Evolutionary conservation across 495 filamentous ascomycete genomes (phyloP).

Genomic region (Aspergillus taichungensis): DNA sequence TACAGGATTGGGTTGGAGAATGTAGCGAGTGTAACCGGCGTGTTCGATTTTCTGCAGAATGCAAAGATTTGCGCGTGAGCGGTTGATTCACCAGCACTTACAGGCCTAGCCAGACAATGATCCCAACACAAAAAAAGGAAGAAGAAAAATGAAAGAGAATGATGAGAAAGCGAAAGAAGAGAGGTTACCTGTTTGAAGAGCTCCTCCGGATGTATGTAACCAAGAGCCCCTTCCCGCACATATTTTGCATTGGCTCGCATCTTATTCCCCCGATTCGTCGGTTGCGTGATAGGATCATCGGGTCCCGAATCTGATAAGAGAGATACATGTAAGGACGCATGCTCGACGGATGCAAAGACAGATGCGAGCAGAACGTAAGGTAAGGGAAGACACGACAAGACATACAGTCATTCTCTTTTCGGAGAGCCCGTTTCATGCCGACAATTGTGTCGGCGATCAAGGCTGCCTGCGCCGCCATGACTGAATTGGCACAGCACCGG

Average conservation of each 20-base stretch:
- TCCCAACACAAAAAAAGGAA: too few relatives aligned
- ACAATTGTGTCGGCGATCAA: constrained; percentile 65
- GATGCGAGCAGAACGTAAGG: not conserved
- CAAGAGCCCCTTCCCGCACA: constrained; percentile 67
- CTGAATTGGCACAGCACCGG: constrained; percentile 11
- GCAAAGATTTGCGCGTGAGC: not conserved
- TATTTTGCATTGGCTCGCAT: constrained; percentile 74
- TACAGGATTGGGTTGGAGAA: constrained; percentile 66
- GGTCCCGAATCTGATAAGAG: constrained; percentile 63
- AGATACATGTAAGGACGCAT: constrained; percentile 5
- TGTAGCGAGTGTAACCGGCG: constrained; percentile 73
- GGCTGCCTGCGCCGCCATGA: constrained; percentile 64
- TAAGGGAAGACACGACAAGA: not conserved
- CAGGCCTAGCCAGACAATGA: not conserved
- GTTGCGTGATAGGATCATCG: constrained; percentile 69
- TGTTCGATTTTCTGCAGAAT: constrained; percentile 64
- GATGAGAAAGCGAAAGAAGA: not conserved
- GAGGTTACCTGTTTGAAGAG: constrained; percentile 82
- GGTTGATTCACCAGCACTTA: not conserved
- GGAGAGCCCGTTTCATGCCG: constrained; percentile 65
- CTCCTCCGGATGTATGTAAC: constrained; percentile 57
- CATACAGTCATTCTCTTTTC: constrained; percentile 52
- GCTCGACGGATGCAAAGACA: constrained; percentile 5
- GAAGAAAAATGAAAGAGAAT: too few relatives aligned
- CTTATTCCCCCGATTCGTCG: constrained; percentile 88